Conservation (phyloP, 129 eudicot species). For the Saposhnikovia divaricata region DNA sequence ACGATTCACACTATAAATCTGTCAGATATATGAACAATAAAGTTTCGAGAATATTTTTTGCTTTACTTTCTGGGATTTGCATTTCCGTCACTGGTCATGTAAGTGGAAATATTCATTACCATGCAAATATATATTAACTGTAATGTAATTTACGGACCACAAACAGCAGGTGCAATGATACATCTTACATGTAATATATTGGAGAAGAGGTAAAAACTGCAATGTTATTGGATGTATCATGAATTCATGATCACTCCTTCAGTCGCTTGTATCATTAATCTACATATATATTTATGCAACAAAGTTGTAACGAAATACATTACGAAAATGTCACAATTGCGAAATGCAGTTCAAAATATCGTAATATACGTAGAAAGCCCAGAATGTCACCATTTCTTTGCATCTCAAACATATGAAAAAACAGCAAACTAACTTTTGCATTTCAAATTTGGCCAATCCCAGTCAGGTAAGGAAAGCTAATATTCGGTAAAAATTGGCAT, state of each 20-base stretch:
- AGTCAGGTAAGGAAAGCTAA: background rate
- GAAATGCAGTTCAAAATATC: background rate
- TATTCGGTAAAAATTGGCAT: background rate
- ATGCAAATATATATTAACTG: background rate
- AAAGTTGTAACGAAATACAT: too few species aligned
- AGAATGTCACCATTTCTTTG: background rate
- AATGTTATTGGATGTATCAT: too few species aligned
- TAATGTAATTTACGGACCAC: too few species aligned
- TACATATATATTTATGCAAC: too few species aligned
- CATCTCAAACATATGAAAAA: background rate
- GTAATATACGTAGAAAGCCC: background rate
- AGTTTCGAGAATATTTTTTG: background rate
- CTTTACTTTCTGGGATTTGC: background rate
- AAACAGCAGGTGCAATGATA: too few species aligned
- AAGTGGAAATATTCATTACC: too few species aligned
- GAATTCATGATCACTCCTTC: too few species aligned
- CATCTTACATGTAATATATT: too few species aligned
- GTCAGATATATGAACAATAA: too few species aligned
- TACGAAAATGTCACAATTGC: too few species aligned
- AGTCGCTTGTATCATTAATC: too few species aligned
- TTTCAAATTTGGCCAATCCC: background rate
- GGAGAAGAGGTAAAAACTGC: too few species aligned
- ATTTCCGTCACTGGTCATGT: background rate
- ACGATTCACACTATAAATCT: background rate
- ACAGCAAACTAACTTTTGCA: background rate